Conservation (phyloP, 371 early-diverging fungal species). For the Fennellomyces sp. region DNA sequence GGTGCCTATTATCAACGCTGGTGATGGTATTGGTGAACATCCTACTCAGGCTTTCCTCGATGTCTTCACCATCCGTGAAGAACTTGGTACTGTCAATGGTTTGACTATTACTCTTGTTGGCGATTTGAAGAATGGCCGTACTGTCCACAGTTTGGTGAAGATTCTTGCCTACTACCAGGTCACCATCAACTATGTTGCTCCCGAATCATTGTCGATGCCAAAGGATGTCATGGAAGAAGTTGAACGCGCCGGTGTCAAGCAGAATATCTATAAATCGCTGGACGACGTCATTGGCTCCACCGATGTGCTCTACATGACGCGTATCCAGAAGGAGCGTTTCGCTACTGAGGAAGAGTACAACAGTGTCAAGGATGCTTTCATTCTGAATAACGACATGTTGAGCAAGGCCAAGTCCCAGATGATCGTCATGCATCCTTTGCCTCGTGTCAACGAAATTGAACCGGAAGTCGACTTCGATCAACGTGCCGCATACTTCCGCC, state of each 20-base stretch:
- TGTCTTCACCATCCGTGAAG: conserved; percentile 92
- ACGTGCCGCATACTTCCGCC: conserved; percentile 97
- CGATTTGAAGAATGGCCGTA: conserved; percentile 96
- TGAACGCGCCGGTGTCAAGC: conserved; percentile 64
- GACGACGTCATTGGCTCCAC: conserved; percentile 82
- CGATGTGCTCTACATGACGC: conserved; percentile 97
- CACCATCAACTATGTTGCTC: conserved; percentile 92
- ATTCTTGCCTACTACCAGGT: conserved; percentile 91
- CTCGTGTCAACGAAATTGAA: conserved; percentile 94
- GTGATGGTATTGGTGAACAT: conserved; percentile 97
- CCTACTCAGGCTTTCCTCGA: conserved; percentile 98
- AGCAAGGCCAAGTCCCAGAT: conserved; percentile 90
- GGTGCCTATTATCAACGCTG: conserved; percentile 95
- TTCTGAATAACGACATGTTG: conserved; percentile 86
- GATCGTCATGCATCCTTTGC: conserved; percentile 98
- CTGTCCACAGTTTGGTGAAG: conserved; percentile 94
- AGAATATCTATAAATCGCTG: conserved; percentile 73
- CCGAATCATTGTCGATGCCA: conserved; percentile 85
- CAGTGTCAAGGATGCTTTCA: conserved; percentile 74
- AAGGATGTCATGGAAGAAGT: conserved; percentile 82
- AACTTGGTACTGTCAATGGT: conserved; percentile 95
- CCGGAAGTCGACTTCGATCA: conserved; percentile 97
- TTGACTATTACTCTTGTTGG: conserved; percentile 94
- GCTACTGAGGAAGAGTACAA: conserved; percentile 78
- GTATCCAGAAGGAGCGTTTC: conserved; percentile 97